These are phyloP conservation scores for Pythium phragmiticola DNA, from an alignment of 352 stramenopile genomes.

Conservation along the genomic window DNA sequence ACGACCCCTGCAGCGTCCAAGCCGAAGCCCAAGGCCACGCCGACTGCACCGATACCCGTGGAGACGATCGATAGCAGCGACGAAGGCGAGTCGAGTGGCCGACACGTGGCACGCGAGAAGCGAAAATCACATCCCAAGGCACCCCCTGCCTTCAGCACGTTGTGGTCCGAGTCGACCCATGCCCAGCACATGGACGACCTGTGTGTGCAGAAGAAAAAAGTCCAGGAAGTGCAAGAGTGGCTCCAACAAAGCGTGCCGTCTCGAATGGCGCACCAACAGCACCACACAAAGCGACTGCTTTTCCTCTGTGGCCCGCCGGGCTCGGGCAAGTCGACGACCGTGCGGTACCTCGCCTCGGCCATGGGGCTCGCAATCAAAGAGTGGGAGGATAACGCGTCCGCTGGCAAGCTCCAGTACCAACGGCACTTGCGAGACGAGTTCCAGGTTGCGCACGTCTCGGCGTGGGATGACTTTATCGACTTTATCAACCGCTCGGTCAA, in stretches of 20 bases:
- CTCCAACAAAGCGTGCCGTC: slow-evolving; percentile 23
- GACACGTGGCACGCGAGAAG: not conserved
- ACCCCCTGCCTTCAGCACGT: not conserved
- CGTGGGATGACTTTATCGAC: slow-evolving; percentile 71
- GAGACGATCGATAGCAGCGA: slow-evolving; percentile 30
- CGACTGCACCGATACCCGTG: slow-evolving; percentile 36
- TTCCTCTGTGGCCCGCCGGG: slow-evolving; percentile 82
- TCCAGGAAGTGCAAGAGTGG: slow-evolving; percentile 71
- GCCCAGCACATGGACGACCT: slow-evolving; percentile 59
- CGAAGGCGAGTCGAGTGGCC: slow-evolving; percentile 22
- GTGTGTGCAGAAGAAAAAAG: slow-evolving; percentile 84
- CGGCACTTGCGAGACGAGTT: slow-evolving; percentile 53
- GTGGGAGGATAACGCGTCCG: slow-evolving; percentile 70
- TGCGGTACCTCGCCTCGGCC: slow-evolving; percentile 52
- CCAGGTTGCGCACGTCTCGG: slow-evolving; percentile 43
- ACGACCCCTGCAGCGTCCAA: not conserved
- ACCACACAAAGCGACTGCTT: slow-evolving; percentile 48
- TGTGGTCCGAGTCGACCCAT: slow-evolving; percentile 56
- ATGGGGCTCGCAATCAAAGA: slow-evolving; percentile 56
- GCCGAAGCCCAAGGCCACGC: slow-evolving; percentile 13
- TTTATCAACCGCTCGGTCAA: slow-evolving; percentile 72
- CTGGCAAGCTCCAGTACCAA: slow-evolving; percentile 53
- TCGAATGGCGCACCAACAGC: not conserved
- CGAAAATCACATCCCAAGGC: not conserved
- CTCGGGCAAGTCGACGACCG: slow-evolving; percentile 77